These are phyloP conservation scores for Ustilago crameri DNA, from an alignment of 1,284 basidiomycete species.

Conservation along the genomic window DNA sequence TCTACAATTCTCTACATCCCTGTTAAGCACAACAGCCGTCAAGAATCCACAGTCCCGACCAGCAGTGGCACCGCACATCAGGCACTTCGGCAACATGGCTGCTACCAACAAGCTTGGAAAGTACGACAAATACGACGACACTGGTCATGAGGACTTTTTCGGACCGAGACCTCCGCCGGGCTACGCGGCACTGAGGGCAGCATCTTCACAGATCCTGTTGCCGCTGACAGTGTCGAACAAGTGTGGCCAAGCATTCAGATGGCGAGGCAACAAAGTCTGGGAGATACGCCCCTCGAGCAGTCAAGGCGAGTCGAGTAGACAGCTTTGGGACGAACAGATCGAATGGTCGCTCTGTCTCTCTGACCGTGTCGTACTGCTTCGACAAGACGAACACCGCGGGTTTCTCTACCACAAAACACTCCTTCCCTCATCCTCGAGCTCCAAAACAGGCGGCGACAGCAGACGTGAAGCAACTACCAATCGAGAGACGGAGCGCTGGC, in stretches of 20 bases:
- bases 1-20: not conserved
- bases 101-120: slow-evolving; percentile 7
- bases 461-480: slow-evolving; percentile 1
- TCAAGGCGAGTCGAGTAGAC: not conserved
- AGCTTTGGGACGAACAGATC: slow-evolving; percentile 29
- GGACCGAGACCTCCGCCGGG: slow-evolving; percentile 48
- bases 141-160: slow-evolving; percentile 25
- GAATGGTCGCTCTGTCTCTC: slow-evolving; percentile 66
- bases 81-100: not conserved
- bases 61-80: not conserved
- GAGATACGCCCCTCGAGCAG: slow-evolving; percentile 5
- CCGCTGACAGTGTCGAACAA: slow-evolving; percentile 64
- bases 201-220: slow-evolving; percentile 53
- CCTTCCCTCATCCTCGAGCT: slow-evolving; percentile 11
- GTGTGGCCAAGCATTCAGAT: slow-evolving; percentile 67
- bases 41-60: not conserved
- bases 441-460: not conserved
- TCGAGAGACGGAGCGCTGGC: slow-evolving; percentile 76
- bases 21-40: not conserved
- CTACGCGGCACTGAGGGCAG: slow-evolving; percentile 34
- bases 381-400: slow-evolving; percentile 56
- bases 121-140: slow-evolving; percentile 17
- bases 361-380: slow-evolving; percentile 63
- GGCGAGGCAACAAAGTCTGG: slow-evolving; percentile 58
- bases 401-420: slow-evolving; percentile 60